Percentiles rank a stretch among this genome's conserved stretches.
These are phyloP conservation scores for Daldinia sp. DNA, from an alignment of 2,329 filamentous ascomycete species.

Conservation along the genomic window DNA sequence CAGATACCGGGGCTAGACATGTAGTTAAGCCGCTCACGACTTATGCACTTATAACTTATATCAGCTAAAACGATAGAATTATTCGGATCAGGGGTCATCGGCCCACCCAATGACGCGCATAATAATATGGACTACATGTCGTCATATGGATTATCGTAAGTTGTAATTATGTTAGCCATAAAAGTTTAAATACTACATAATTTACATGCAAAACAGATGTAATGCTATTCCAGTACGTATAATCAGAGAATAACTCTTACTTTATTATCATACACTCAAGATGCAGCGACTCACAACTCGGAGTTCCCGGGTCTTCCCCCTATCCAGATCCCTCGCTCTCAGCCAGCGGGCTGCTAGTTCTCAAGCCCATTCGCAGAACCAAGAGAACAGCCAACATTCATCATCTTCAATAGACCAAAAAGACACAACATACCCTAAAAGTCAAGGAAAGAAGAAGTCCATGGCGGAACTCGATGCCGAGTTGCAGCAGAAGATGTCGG, in stretches of 20 bases:
- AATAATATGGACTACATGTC: not conserved
- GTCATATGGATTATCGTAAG: not conserved
- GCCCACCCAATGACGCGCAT: not conserved
- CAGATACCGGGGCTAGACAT: not conserved
- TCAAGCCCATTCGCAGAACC: constrained; percentile 14
- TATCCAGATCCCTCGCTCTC: not conserved
- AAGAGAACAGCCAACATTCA: constrained; percentile 3
- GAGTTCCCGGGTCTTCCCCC: not conserved
- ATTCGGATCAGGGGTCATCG: not conserved
- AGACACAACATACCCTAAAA: not conserved
- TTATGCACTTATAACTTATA: not conserved
- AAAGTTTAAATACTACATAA: not conserved
- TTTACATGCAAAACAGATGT: not conserved
- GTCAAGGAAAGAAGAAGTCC: constrained; percentile 61
- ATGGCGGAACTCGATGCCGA: constrained; percentile 75
- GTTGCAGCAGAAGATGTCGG: constrained; percentile 73
- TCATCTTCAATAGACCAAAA: not conserved
- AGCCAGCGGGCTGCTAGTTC: constrained; percentile 15
- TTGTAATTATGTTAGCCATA: not conserved
- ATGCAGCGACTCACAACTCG: constrained; percentile 18
- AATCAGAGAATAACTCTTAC: not conserved
- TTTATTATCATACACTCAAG: not conserved
- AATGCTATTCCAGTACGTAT: not conserved
- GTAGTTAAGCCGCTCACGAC: not conserved
- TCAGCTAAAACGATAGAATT: not conserved